Evolutionary conservation across 129 eudicot genomes (phyloP).

Genomic region (Tagetes patula): DNA sequence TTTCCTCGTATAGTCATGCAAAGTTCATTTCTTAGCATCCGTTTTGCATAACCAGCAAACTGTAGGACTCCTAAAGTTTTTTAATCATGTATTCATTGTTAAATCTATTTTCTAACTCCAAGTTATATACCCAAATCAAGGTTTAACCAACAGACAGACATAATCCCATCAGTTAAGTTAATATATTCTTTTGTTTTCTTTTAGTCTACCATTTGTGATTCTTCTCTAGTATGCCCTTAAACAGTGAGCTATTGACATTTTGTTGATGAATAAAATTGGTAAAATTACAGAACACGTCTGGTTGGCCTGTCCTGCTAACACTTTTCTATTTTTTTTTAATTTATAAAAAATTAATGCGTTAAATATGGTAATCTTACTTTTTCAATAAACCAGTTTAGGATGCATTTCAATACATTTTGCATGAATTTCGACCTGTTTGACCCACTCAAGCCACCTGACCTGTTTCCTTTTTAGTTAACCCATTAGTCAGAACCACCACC

Average conservation of each 20-base stretch:
- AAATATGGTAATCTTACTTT: neutral
- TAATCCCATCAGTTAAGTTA: neutral
- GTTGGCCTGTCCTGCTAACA: neutral
- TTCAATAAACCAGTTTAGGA: neutral
- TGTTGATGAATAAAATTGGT: neutral
- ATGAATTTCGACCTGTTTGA: neutral
- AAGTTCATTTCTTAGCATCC: constrained; percentile 5
- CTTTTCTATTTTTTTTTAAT: neutral
- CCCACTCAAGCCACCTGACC: neutral
- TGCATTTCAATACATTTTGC: neutral
- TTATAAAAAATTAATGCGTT: neutral
- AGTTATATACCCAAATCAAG: neutral
- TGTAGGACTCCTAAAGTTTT: neutral
- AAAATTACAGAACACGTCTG: neutral
- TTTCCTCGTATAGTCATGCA: neutral
- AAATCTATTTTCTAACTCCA: neutral
- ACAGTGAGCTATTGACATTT: neutral
- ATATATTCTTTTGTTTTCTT: neutral
- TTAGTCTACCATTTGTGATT: neutral
- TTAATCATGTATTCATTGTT: neutral
- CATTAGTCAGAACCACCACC: neutral
- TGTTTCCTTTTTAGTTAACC: neutral
- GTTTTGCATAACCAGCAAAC: constrained; percentile 10
- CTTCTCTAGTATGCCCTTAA: neutral
- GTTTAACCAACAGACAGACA: neutral